Evolutionary conservation across 768 basidiomycete species (phyloP), one percentile per base, ranked within the genome.

Genomic region (Lactifluus subvellereus): DNA sequence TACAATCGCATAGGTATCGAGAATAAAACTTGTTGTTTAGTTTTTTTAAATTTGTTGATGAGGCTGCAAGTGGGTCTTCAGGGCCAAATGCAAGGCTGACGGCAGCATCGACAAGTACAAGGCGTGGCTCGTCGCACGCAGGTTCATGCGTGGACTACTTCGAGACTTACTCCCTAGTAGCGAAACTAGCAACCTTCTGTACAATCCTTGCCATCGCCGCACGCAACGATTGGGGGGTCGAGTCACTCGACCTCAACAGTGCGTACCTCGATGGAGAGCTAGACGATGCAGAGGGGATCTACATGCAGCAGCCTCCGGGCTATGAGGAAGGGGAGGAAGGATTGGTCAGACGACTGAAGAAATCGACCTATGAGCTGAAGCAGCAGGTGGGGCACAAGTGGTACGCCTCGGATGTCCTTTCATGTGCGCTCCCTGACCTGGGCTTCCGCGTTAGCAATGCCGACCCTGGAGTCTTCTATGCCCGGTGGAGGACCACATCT

Each of bases 91-190:
- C 42, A 68, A 74, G 40, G 50, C 49, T 6, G 55, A 62, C 30
- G 67, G 65, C 32, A 43, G 11, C 1, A 33, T 67, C 2, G 57
- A 53, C 2, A 49, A 51, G 42, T 61, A 63, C 69, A 79, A 81
- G 67, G 78, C 73, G 10, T 61, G 76, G 16, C 72, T 81, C 1
- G 78, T 80, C 0, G 77, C 77, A 0, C 71, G 77, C 57, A 78
- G 79, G 0, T 80, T 72, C 68, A 70, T 72, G 0, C 2, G 50
- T 75, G 5, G 76, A 80, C 53, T 81, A 72, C 50, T 59, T 66
- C 37, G 73, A 74, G 9, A 75, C 72, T 0, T 75, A 66, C 47
- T 67, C 71, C 0, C 73, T 73, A 0, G 70, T 73, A 0, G 65
- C 72, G 0, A 52, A 64, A 9, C 68, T 73, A 13, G 70, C 72